Conservation (phyloP, 1,284 basidiomycete species). For the Marasmius tenuissimus region DNA sequence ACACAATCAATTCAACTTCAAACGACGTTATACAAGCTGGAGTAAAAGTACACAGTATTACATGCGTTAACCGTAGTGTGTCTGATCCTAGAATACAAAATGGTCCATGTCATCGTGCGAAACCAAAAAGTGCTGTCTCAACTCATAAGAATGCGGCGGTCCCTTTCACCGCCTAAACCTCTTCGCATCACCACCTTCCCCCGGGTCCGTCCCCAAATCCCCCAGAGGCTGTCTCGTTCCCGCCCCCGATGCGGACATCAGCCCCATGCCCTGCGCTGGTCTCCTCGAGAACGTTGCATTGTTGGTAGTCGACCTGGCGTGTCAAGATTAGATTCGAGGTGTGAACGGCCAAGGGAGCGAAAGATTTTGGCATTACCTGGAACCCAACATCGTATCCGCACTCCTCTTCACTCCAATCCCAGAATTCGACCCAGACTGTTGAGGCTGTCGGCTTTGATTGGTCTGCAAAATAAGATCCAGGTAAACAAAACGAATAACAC, state of each 20-base stretch:
- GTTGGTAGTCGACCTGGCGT: neutral
- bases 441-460: neutral
- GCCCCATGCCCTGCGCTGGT: constrained; percentile 42
- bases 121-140: too few relatives aligned
- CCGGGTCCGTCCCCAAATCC: constrained; percentile 32
- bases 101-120: too few relatives aligned
- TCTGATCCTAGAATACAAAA: too few relatives aligned
- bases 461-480: neutral
- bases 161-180: constrained; percentile 38
- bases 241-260: constrained; percentile 31
- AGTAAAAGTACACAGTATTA: too few relatives aligned
- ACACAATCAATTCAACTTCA: too few relatives aligned
- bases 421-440: neutral
- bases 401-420: constrained; percentile 11
- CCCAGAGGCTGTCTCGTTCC: constrained; percentile 34
- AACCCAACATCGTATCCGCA: constrained; percentile 11
- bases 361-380: neutral
- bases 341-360: neutral
- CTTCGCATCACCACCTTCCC: constrained; percentile 49
- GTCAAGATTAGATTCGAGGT: neutral
- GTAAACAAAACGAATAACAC: neutral
- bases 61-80: too few relatives aligned
- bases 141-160: too few relatives aligned
- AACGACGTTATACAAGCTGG: too few relatives aligned
- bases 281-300: constrained; percentile 1